Percentiles rank a stretch among this genome's conserved stretches.
Conservation (phyloP, 177 flowering plant genomes). For the Vitis hybrid region DNA sequence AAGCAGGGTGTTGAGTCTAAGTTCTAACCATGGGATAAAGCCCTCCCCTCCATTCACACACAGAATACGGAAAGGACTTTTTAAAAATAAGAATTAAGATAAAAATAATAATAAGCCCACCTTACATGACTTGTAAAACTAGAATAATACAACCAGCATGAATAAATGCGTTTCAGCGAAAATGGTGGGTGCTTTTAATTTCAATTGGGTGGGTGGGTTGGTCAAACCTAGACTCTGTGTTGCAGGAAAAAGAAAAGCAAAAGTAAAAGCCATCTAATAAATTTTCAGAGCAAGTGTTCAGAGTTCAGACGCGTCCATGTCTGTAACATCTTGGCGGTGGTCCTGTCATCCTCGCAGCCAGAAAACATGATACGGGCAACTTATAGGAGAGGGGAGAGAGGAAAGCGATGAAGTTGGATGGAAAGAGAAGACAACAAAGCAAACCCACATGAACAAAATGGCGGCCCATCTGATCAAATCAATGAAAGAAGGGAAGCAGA, state of each 20-base stretch:
- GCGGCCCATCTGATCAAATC: constrained; percentile 56
- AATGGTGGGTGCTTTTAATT: constrained; percentile 16
- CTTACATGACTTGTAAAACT: too few species aligned
- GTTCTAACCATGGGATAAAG: too few species aligned
- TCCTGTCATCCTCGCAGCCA: constrained; percentile 19
- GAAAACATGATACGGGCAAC: constrained; percentile 2
- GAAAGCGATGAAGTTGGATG: neutral
- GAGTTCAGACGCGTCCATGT: constrained; percentile 18
- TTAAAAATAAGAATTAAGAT: too few species aligned
- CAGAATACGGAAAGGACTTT: too few species aligned
- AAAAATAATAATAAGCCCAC: too few species aligned
- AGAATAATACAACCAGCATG: neutral
- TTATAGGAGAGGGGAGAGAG: neutral
- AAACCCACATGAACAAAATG: constrained; percentile 29
- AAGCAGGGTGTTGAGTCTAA: too few species aligned
- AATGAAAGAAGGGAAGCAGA: constrained; percentile 15
- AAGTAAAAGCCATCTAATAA: constrained; percentile 25
- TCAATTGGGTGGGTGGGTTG: constrained; percentile 22
- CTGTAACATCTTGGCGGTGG: constrained; percentile 2
- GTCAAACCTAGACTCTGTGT: constrained; percentile 33
- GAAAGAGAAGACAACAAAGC: constrained; percentile 5
- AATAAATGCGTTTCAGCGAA: constrained; percentile 14
- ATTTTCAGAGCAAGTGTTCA: constrained; percentile 20
- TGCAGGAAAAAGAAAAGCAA: constrained; percentile 28
- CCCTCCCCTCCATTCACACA: too few species aligned